Base-by-base conservation (phyloP, 768 basidiomycete genomes). In the Termitomyces sp. region DNA sequence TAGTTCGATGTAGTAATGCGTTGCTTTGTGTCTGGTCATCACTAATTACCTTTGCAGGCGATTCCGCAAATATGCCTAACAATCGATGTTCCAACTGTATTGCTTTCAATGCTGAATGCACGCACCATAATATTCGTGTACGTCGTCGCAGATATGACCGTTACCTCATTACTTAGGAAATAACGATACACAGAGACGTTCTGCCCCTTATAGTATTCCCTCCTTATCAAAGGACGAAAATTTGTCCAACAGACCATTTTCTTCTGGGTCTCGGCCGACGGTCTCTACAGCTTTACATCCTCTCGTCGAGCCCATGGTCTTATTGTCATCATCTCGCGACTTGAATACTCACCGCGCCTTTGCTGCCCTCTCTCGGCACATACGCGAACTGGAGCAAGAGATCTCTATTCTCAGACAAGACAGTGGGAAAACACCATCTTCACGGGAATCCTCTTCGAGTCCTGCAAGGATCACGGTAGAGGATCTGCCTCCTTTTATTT, bases 71-170 rank as follows among this genome's bases (percentile, higher is more conserved):
- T 56, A 82, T 79, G 77, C 79, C 78, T 5, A 72, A 73, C 2
- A 81, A 80, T 28, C 67, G 71, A 39, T 87, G 86, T 64, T 76
- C 84, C 0, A 85, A 84, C 60, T 87, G 86, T 63, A 72, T 74
- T 0, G 63, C 74, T 1, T 79, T 75, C 45, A 72, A 71, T 41
- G 71, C 76, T 2, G 72, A 77, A 39, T 87, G 86, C 65, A 81
- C 78, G 4, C 86, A 86, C 62, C 63, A 77, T 36, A 78, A 80
- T 59, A 73, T 77, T 20, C 84, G 81, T 75, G 84, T 81, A 66
- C 66, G 65, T 67, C 13, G 34, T 29, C 13, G 28, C 4, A 41
- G 37, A 13, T 49, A 24, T 45, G 51, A 37, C 31, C 15, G 20
- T 44, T 31, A 51, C 20, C 8, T 24, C 36, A 33, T 12, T 13